Evolutionary conservation across 768 basidiomycete species (phyloP).

Genomic region (Tephrocybe sp.): DNA sequence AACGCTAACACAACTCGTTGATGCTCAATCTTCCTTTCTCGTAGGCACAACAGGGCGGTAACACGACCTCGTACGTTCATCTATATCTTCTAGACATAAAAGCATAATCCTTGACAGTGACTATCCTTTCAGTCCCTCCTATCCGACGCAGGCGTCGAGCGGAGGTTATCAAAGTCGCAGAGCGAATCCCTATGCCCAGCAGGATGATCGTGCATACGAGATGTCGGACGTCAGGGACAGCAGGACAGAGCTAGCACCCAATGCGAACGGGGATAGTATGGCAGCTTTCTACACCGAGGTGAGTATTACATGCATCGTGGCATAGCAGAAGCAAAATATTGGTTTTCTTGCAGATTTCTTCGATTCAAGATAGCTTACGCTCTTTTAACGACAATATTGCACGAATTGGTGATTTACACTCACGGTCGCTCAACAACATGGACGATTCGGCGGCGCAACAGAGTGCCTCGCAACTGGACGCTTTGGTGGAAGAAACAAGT

Average conservation of each 20-base stretch:
- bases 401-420: slow-evolving; percentile 70
- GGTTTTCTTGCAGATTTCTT: slow-evolving; percentile 52
- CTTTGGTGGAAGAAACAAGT: slow-evolving; percentile 70
- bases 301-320: slow-evolving; percentile 13
- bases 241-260: slow-evolving; percentile 44
- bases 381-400: slow-evolving; percentile 68
- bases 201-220: slow-evolving; percentile 64
- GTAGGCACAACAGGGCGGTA: slow-evolving; percentile 68
- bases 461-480: slow-evolving; percentile 61
- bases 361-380: slow-evolving; percentile 67
- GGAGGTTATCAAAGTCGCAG: slow-evolving; percentile 44
- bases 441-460: slow-evolving; percentile 66
- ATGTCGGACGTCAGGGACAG: slow-evolving; percentile 69
- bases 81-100: background rate
- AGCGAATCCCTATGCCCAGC: slow-evolving; percentile 65
- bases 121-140: slow-evolving; percentile 46
- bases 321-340: slow-evolving; percentile 2
- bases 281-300: slow-evolving; percentile 74
- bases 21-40: slow-evolving; percentile 6
- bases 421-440: slow-evolving; percentile 70
- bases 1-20: background rate
- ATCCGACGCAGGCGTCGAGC: slow-evolving; percentile 65
- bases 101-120: slow-evolving; percentile 9
- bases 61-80: slow-evolving; percentile 42
- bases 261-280: slow-evolving; percentile 52